phyloP scores from a whole-genome alignment of 352 stramenopile species.

The Phytophthora idaei region DNA sequence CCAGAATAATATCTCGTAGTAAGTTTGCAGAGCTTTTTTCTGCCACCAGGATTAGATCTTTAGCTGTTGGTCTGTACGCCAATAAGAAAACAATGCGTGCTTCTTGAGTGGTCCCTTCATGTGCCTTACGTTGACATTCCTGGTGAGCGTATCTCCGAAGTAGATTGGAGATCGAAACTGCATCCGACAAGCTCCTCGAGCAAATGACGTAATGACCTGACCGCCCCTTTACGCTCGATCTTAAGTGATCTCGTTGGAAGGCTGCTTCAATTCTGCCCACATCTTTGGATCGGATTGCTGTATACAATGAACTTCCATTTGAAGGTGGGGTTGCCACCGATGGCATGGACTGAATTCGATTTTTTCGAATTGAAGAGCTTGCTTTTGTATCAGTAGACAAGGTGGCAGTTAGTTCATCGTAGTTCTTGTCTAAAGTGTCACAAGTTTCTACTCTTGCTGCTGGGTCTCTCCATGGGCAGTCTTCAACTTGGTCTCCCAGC shows the following conservation, averaged over 20 bases:
- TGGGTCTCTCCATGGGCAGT: constrained; percentile 8
- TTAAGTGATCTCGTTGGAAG: constrained; percentile 42
- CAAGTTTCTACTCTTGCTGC: constrained; percentile 4
- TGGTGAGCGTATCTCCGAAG: constrained; percentile 20
- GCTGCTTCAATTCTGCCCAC: constrained; percentile 24
- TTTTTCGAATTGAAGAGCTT: constrained; percentile 12
- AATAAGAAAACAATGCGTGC: constrained; percentile 25
- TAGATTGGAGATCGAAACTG: constrained; percentile 25
- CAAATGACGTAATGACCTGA: constrained; percentile 45
- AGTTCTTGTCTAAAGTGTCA: constrained; percentile 2
- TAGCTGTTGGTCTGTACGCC: constrained; percentile 31
- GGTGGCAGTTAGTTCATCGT: background rate
- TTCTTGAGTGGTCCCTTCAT: constrained; percentile 1
- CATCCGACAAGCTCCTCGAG: constrained; percentile 29
- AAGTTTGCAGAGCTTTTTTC: constrained; percentile 28
- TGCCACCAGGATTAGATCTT: constrained; percentile 27
- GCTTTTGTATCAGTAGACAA: background rate
- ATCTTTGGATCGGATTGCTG: constrained; percentile 24
- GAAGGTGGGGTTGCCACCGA: constrained; percentile 8
- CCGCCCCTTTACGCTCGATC: constrained; percentile 23
- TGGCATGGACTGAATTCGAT: constrained; percentile 16
- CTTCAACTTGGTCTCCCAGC: constrained; percentile 14
- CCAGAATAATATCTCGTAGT: constrained; percentile 39
- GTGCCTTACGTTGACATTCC: constrained; percentile 8
- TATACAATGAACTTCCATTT: constrained; percentile 20